These are phyloP conservation scores for Coleophoma cylindrospora DNA, from an alignment of 2,329 filamentous ascomycete genomes.

Conservation along the genomic window DNA sequence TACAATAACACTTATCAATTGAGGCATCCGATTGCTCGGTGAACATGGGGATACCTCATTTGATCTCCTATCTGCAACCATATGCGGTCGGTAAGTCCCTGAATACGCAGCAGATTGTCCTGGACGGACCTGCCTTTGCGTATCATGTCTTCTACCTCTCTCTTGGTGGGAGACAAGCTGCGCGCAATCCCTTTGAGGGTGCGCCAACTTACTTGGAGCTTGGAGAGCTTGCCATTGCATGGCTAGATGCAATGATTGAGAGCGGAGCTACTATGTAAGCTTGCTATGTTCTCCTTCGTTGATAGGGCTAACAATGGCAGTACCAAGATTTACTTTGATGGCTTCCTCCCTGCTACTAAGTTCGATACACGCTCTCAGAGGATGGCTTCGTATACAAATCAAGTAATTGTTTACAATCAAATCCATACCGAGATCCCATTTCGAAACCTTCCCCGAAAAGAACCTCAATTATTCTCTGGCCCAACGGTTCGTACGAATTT, in stretches of 20 bases:
- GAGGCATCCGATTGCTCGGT: neutral
- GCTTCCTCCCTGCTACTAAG: slow-evolving; percentile 58
- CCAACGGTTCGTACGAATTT: slow-evolving; percentile 9
- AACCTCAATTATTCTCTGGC: slow-evolving; percentile 18
- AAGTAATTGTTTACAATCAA: slow-evolving; percentile 18
- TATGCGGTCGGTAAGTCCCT: slow-evolving; percentile 42
- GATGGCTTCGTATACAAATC: slow-evolving; percentile 16
- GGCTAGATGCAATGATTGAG: slow-evolving; percentile 54
- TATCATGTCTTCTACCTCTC: slow-evolving; percentile 65
- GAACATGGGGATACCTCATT: slow-evolving; percentile 54
- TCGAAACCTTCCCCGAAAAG: slow-evolving; percentile 10
- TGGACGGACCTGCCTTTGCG: slow-evolving; percentile 78
- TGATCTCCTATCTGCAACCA: slow-evolving; percentile 47
- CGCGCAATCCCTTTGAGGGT: slow-evolving; percentile 41
- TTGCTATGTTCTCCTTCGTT: neutral
- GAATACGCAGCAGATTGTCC: slow-evolving; percentile 38
- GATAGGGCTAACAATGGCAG: slow-evolving; percentile 31
- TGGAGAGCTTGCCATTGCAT: slow-evolving; percentile 51
- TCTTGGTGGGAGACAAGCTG: slow-evolving; percentile 30
- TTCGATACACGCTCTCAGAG: slow-evolving; percentile 18
- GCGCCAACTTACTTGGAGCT: slow-evolving; percentile 61
- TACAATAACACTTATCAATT: too few species aligned
- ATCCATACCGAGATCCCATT: slow-evolving; percentile 10
- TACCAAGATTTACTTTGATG: slow-evolving; percentile 78
- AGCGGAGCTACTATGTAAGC: slow-evolving; percentile 58